phyloP scores from a whole-genome alignment of 164 flowering plant genomes.

The Vitis amurensis region DNA sequence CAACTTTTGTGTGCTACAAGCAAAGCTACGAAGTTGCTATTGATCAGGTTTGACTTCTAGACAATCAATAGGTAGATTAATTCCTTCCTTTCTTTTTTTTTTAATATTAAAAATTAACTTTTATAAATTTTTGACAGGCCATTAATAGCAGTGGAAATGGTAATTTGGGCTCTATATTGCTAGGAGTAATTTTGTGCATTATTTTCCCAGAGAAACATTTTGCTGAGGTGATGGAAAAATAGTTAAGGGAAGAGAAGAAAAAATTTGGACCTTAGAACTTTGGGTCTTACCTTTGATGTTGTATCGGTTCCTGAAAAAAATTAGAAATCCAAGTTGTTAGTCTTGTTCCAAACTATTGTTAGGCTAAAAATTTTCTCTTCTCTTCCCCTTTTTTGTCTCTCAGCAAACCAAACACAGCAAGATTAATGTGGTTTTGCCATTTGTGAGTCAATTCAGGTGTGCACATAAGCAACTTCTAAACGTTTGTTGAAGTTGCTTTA shows the following conservation, averaged over 20 bases:
- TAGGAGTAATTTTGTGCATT: constrained; percentile 52
- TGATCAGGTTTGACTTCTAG: constrained; percentile 43
- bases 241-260: background rate
- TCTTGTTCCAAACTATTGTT: too few relatives aligned
- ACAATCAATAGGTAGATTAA: background rate
- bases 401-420: too few relatives aligned
- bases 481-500: too few relatives aligned
- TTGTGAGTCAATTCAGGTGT: too few relatives aligned
- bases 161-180: constrained; percentile 44
- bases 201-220: constrained; percentile 71
- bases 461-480: too few relatives aligned
- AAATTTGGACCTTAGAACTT: background rate
- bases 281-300: too few relatives aligned
- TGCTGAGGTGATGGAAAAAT: constrained; percentile 50
- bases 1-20: constrained; percentile 56
- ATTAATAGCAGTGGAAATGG: constrained; percentile 43
- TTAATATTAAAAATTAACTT: background rate
- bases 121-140: constrained; percentile 41
- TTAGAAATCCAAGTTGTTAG: too few relatives aligned
- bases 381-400: too few relatives aligned
- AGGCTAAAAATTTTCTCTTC: too few relatives aligned
- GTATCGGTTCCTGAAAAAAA: too few relatives aligned
- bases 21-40: constrained; percentile 45
- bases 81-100: background rate
- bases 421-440: too few relatives aligned